Evolutionary conservation across 305 asterid genomes (phyloP).

Genomic region (Fraxinus sp.): DNA sequence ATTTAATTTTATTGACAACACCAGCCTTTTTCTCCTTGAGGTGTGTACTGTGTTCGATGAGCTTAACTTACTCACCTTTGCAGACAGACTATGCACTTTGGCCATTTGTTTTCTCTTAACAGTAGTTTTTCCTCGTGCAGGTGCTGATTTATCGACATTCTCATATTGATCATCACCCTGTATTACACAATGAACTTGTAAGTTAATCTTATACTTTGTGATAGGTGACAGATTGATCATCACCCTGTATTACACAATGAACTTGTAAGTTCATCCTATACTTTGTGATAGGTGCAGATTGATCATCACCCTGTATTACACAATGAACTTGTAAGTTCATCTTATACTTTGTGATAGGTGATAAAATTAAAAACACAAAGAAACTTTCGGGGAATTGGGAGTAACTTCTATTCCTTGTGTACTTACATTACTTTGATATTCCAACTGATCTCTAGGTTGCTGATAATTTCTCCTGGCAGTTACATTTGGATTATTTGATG

Average conservation of each 20-base stretch:
- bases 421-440: not conserved
- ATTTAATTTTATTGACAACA: not conserved
- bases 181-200: no score
- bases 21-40: not conserved
- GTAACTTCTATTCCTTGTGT: not conserved
- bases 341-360: not conserved
- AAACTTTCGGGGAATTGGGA: not conserved
- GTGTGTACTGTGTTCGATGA: not conserved
- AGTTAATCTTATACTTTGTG: no score
- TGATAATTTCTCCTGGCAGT: not conserved
- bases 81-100: not conserved
- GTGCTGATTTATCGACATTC: not conserved
- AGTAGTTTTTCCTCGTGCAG: not conserved
- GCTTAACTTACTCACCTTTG: not conserved
- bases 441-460: not conserved
- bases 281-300: not conserved
- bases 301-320: not conserved
- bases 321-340: not conserved
- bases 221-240: not conserved
- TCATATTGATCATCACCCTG: not conserved
- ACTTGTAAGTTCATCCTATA: not conserved
- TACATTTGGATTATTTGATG: not conserved
- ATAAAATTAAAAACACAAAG: not conserved
- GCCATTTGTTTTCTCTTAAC: not conserved
- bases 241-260: not conserved